Evolutionary conservation across 495 filamentous ascomycete genomes (phyloP), one percentile per base, ranked within the genome.

Genomic region (Penicillium canescens): DNA sequence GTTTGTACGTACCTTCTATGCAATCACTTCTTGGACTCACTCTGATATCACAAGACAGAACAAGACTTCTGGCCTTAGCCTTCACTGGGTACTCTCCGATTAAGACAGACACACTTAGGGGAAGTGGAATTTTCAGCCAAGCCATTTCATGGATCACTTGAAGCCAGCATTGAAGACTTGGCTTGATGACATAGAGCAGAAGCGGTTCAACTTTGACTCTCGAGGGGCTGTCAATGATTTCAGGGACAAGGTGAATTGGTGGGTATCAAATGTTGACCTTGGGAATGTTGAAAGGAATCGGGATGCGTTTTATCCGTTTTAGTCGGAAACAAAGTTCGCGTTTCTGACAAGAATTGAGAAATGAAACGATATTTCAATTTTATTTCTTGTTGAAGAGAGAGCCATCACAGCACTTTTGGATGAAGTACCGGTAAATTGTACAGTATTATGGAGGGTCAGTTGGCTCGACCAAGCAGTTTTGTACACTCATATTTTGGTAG

Each of bases 41-140:
- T 37, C 41, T 42, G 16, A 43, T 3, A 14, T 12, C 0, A 21
- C 8, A 21, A 60, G 57, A 71, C 41, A 61, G 61, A 57, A 59
- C 72, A 21, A 72, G 40, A 61, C 67, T 31, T 60, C 63, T 12
- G 69, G 67, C 12, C 72, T 76, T 58, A 78, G 79, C 7, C 68
- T 76, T 2, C 54, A 77, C 34, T 82, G 79, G 79, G 67, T 71
- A 0, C 60, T 80, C n/a, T 65, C 67, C 77, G 1, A 75, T 82
- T 45, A 76, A 70, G 52, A 74, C 73, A 20, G 80, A 82, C 57
- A 66, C 71, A 44, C 71, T 78, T 14, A 78, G 75, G 13, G 78
- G 79, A 16, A 77, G 78, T 24, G 65, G 65, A 11, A 63, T 20
- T 23, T 60, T 60, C 43, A 24, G 9, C 1, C 57, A 60, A 24